A percentile compares a stretch with the other conserved stretches of the same genome.
Evolutionary conservation across 2,329 filamentous ascomycete genomes (phyloP).

Genomic region (Macrophomina pseudophaseolina): DNA sequence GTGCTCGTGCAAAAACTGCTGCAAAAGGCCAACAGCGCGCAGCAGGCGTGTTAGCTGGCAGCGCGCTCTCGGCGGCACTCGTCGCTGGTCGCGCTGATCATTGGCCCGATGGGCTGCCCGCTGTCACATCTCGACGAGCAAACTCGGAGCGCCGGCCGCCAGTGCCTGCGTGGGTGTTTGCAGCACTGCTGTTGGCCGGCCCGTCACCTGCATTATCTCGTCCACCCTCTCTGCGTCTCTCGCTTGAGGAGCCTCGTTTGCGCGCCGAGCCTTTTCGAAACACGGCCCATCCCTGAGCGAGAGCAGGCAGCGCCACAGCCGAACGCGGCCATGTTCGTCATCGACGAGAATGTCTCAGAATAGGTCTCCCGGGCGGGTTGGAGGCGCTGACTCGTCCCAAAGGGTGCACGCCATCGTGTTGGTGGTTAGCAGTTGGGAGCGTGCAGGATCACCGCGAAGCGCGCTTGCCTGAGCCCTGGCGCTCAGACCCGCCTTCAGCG

Average conservation of each 20-base stretch:
- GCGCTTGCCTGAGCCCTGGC: not conserved
- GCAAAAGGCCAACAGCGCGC: too few relatives aligned
- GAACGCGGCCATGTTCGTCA: conserved; percentile 18
- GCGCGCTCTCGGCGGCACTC: conserved; percentile 17
- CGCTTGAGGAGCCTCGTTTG: conserved; percentile 19
- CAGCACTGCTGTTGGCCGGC: not conserved
- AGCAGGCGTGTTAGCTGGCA: not conserved
- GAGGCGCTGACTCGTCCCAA: not conserved
- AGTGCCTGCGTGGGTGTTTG: conserved; percentile 5
- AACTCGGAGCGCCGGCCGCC: not conserved
- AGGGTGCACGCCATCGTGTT: not conserved
- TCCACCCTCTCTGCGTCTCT: not conserved
- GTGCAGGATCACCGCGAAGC: conserved; percentile 9
- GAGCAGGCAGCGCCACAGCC: conserved; percentile 6
- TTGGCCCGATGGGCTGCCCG: conserved; percentile 5
- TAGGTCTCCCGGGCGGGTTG: conserved; percentile 1
- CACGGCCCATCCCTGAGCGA: conserved; percentile 11
- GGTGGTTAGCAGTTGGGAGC: not conserved
- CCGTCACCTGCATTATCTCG: conserved; percentile 10
- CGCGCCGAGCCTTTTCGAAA: conserved; percentile 16
- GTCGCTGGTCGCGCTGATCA: conserved; percentile 12
- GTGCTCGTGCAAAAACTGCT: conserved; percentile 8
- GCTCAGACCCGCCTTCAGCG: not conserved
- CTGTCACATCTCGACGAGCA: not conserved
- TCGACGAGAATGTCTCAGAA: conserved; percentile 13